phyloP scores from a whole-genome alignment of 208 protist species.

The Trichomonas tenax region DNA sequence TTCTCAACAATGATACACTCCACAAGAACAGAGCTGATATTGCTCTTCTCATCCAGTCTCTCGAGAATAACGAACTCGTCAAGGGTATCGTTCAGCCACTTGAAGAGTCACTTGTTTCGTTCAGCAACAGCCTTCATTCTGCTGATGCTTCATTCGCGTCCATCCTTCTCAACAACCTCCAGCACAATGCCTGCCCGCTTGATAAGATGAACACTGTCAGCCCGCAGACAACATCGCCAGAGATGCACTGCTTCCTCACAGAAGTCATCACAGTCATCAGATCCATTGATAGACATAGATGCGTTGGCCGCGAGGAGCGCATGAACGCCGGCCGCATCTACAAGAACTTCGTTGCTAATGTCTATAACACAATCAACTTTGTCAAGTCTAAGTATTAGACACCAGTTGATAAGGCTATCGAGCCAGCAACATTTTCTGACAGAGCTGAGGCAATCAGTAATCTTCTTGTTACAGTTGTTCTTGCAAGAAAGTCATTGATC shows the following conservation, averaged over 20 bases:
- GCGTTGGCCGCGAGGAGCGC: not conserved
- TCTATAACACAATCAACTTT: not conserved
- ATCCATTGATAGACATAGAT: not conserved
- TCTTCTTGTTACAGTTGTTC: not conserved
- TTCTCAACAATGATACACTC: not conserved
- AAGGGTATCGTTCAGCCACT: not conserved
- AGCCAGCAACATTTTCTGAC: not conserved
- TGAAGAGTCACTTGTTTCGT: not conserved
- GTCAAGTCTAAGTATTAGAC: not conserved
- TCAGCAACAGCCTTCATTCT: not conserved
- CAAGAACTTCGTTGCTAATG: not conserved
- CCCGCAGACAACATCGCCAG: not conserved
- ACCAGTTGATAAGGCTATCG: not conserved
- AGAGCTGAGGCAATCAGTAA: not conserved
- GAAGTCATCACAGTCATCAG: not conserved
- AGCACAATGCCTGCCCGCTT: not conserved
- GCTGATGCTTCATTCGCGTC: not conserved
- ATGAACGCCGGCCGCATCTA: not conserved
- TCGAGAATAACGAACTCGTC: not conserved
- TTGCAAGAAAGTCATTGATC: not conserved
- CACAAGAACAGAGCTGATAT: not conserved
- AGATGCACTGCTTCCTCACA: not conserved
- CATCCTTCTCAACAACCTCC: not conserved
- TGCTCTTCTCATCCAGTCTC: not conserved
- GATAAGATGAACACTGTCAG: not conserved